Percentiles rank a stretch among this genome's conserved stretches.
Conservation (phyloP, 2,329 filamentous ascomycete species). For the Colletotrichum sp. region DNA sequence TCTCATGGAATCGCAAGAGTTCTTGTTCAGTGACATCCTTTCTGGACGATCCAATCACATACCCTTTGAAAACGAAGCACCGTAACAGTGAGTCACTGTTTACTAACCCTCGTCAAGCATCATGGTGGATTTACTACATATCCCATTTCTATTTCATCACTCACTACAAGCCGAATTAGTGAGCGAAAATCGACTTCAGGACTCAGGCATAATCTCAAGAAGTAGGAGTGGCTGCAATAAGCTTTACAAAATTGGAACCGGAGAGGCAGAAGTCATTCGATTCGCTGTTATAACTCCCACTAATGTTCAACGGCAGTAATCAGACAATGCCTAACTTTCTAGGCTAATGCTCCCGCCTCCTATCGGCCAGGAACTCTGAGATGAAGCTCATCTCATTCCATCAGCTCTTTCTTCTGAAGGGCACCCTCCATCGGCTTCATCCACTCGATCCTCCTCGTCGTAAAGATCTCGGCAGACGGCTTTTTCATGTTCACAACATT, state of each 20-base stretch:
- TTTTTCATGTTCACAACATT: background rate
- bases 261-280: background rate
- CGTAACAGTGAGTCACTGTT: background rate
- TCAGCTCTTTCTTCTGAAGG: slow-evolving; percentile 1
- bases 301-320: background rate
- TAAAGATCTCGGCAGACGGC: slow-evolving; percentile 2
- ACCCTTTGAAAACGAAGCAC: background rate
- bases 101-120: background rate
- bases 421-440: background rate
- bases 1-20: background rate
- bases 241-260: background rate
- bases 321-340: background rate
- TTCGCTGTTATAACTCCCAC: background rate
- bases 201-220: background rate
- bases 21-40: background rate
- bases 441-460: background rate
- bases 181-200: rapidly evolving
- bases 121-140: background rate
- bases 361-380: background rate
- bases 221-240: background rate
- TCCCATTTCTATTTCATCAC: background rate
- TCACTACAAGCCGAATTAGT: background rate
- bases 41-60: too few species aligned
- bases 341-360: background rate
- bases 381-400: background rate